Base-by-base conservation (phyloP, 2,329 filamentous ascomycete genomes). In the Alternaria conjuncta region DNA sequence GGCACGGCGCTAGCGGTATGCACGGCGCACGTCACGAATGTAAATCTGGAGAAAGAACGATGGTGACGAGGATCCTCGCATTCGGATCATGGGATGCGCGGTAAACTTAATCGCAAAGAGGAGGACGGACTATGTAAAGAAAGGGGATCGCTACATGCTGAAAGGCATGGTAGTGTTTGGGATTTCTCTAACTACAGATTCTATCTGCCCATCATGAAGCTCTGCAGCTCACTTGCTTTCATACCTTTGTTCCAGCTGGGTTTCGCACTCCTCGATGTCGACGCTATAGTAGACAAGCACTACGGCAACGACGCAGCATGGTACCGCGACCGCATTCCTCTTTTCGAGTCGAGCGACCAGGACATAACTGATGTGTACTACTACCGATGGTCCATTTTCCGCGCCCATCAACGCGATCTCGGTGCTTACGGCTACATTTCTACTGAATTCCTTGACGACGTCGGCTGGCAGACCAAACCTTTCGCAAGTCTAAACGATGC, bases 311-410 rank as follows among this genome's bases (percentile, higher is more conserved):
- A 82, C 65, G 73, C 78, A 20, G 74, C 79, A 1, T 82, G 80
- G 80, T 82, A 81, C 51, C 70, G 72, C 8, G 67, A 77, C 30
- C 75, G 78, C 12, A 81, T 82, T 6, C 79, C 80, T 2, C 78
- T 79, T 56, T 82, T 82, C 61, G 79, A 82, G 54, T 78, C 77
- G 18, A 80, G 78, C 53, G 79, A 82, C 57, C 49, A 70, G 2
- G 65, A 77, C 10, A 76, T 82, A 15, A 79, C 77, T 1, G 78
- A 82, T 18, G 82, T 83, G 10, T 83, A 83, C 69, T 83, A 84
- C 70, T 83, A 83, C 63, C 81, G 82, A 30, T 83, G 81, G 82
- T 78, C 75, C 25, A 75, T 83, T 25, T 84, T 82, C 71, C 78
- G 82, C 3, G 75, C 81, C 1, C 82, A 84, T 61, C 82, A 83